Conservation (phyloP, 345 rosid genomes). For the Syzygium aqueum region DNA sequence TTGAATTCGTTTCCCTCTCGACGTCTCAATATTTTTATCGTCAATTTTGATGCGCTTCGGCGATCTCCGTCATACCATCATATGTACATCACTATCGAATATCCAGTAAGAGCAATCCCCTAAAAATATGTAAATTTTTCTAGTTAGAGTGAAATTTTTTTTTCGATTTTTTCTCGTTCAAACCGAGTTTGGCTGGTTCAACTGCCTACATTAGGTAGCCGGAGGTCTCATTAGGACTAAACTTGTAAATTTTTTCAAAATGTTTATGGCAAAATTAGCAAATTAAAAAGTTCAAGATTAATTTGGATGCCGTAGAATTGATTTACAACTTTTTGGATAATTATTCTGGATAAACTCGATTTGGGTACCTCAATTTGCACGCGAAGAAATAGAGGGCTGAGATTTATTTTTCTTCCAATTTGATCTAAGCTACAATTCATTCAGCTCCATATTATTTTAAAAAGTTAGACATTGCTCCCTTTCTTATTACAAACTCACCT, state of each 20-base stretch:
- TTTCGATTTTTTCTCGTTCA: neutral
- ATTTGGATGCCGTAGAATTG: too few species aligned
- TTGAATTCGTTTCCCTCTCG: neutral
- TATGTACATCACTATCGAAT: neutral
- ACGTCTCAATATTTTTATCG: neutral
- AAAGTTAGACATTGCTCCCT: neutral
- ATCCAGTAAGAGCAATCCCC: neutral
- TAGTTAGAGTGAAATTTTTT: neutral
- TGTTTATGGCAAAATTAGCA: neutral
- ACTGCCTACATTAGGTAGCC: too few species aligned
- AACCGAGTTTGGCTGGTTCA: neutral
- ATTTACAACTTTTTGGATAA: too few species aligned
- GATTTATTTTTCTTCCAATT: too few species aligned
- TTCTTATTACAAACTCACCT: neutral
- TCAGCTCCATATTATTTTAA: neutral
- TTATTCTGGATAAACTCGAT: too few species aligned
- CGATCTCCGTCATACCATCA: rapidly evolving
- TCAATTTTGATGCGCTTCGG: neutral
- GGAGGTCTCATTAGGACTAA: too few species aligned
- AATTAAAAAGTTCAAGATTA: too few species aligned
- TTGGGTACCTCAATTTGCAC: too few species aligned
- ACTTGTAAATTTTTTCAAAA: neutral
- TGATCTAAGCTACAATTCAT: neutral
- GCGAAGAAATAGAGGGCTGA: too few species aligned
- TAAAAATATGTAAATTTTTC: neutral